These are phyloP conservation scores for Nemania abortiva DNA, from an alignment of 2,329 filamentous ascomycete species.

Conservation along the genomic window DNA sequence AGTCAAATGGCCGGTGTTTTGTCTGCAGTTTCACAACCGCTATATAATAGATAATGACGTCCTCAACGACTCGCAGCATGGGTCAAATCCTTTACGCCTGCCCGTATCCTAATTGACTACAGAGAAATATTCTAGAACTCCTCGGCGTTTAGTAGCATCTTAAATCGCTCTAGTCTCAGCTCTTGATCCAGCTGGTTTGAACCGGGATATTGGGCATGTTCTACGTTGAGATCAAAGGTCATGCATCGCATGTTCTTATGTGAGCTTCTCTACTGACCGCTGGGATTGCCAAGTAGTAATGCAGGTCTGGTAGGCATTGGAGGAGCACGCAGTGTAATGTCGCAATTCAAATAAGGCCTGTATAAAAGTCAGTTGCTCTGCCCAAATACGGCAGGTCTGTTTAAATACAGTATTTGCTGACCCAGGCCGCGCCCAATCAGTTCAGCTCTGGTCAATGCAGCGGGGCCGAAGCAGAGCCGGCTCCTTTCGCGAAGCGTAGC, in stretches of 20 bases:
- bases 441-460: slow-evolving; percentile 22
- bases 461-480: slow-evolving; percentile 32
- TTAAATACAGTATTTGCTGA: slow-evolving; percentile 7
- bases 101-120: background rate
- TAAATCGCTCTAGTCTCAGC: background rate
- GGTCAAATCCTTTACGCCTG: background rate
- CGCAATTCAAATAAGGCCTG: slow-evolving; percentile 12
- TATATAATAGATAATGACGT: slow-evolving; percentile 32
- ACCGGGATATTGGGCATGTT: background rate
- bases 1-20: background rate
- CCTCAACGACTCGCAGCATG: background rate
- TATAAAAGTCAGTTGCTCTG: slow-evolving; percentile 8
- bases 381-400: slow-evolving; percentile 35
- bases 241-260: background rate
- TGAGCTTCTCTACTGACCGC: background rate
- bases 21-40: background rate
- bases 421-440: slow-evolving; percentile 23
- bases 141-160: background rate
- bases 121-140: background rate
- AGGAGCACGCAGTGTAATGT: background rate
- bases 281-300: background rate
- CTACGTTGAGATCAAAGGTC: background rate
- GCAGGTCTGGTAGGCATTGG: background rate
- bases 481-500: background rate
- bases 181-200: background rate